Percentiles rank a stretch among this genome's conserved stretches.
Conservation (phyloP, 495 filamentous ascomycete species). For the Viridothelium virens region DNA sequence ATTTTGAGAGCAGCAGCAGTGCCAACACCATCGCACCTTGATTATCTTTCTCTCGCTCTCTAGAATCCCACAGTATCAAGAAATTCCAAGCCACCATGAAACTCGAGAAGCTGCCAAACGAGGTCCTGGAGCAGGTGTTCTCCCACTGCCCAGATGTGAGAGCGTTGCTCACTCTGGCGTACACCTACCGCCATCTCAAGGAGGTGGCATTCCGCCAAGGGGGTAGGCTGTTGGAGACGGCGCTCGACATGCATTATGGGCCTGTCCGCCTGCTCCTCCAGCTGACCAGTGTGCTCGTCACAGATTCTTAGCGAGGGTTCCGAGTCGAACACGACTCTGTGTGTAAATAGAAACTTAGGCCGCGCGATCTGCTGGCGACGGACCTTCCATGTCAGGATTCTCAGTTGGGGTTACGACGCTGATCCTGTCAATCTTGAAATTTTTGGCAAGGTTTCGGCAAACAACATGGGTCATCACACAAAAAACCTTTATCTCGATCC, state of each 20-base stretch:
- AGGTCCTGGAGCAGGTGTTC: conserved; percentile 56
- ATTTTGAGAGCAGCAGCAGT: neutral
- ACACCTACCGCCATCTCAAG: conserved; percentile 48
- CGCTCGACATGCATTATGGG: no score
- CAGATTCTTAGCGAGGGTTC: no score
- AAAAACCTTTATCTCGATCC: conserved; percentile 13
- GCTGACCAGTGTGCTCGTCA: no score
- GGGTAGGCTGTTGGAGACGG: no score
- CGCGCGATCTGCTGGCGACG: conserved; percentile 6
- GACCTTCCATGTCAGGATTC: conserved; percentile 17
- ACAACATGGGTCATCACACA: conserved; percentile 16
- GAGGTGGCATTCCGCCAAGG: no score
- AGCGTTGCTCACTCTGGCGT: conserved; percentile 48
- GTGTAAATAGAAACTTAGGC: neutral
- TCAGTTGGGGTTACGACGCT: conserved; percentile 22
- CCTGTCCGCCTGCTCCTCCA: no score
- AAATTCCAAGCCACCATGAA: conserved; percentile 32
- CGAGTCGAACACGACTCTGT: no score
- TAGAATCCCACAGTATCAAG: no score
- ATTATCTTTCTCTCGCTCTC: neutral
- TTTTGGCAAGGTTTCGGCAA: conserved; percentile 7
- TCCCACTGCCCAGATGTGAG: conserved; percentile 45
- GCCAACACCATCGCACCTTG: neutral
- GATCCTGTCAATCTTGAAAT: conserved; percentile 13
- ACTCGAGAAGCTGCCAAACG: conserved; percentile 49